phyloP scores from a whole-genome alignment of 805 yeast genomes.

The Candida sakaeoensis region DNA sequence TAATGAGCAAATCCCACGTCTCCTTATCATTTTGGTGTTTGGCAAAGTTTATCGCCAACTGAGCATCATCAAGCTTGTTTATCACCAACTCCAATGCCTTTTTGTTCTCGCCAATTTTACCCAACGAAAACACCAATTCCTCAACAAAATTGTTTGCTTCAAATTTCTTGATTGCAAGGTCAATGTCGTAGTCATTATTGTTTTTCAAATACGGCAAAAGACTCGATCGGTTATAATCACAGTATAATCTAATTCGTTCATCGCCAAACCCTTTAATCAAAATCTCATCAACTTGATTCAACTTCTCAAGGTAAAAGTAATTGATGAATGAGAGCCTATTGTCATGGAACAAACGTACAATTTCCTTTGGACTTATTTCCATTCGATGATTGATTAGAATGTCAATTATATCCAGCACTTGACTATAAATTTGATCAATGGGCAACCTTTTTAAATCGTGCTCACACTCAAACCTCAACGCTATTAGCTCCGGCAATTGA shows the following conservation, averaged over 20 bases:
- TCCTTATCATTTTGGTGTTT: conserved; percentile 62
- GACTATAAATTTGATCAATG: conserved; percentile 34
- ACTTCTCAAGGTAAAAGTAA: conserved; percentile 60
- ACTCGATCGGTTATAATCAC: conserved; percentile 52
- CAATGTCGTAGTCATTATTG: conserved; percentile 63
- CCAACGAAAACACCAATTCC: conserved; percentile 78
- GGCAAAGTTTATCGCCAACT: conserved; percentile 77
- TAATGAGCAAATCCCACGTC: conserved; percentile 75
- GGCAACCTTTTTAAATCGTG: conserved; percentile 40
- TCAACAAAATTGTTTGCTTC: conserved; percentile 49
- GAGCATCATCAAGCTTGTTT: conserved; percentile 73
- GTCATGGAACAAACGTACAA: conserved; percentile 46
- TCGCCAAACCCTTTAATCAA: conserved; percentile 59
- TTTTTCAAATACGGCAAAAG: conserved; percentile 60
- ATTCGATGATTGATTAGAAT: conserved; percentile 62
- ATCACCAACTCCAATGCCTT: conserved; percentile 76
- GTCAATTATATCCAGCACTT: conserved; percentile 43
- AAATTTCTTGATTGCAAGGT: conserved; percentile 65
- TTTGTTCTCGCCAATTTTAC: conserved; percentile 74
- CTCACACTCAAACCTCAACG: conserved; percentile 32
- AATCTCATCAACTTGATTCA: conserved; percentile 55
- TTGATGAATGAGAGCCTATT: conserved; percentile 46
- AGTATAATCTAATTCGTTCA: conserved; percentile 59
- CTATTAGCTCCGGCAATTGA: conserved; percentile 50
- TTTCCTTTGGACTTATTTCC: conserved; percentile 53